Percentiles rank a stretch among this genome's conserved stretches.
These are phyloP conservation scores for Lepiota brunneoincarnata DNA, from an alignment of 768 basidiomycete genomes.

Conservation along the genomic window DNA sequence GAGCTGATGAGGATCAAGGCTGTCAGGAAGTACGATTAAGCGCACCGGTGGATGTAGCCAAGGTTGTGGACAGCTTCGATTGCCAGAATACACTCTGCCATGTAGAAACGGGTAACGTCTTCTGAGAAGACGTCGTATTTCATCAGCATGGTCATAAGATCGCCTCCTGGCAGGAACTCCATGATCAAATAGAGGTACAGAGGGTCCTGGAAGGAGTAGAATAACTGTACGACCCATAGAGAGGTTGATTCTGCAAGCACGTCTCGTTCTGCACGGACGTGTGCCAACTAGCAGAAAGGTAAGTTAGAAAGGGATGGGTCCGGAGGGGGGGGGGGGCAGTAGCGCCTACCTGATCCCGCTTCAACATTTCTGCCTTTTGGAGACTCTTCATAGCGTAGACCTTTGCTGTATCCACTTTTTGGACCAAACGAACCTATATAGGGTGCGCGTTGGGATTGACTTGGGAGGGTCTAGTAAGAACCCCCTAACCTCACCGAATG, in stretches of 20 bases:
- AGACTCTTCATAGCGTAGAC: constrained; percentile 99
- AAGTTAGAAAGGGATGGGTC: background rate
- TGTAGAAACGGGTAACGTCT: constrained; percentile 98
- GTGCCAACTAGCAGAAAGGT: constrained; percentile 67
- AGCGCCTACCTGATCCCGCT: constrained; percentile 86
- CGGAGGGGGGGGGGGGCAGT: background rate
- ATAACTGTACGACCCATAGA: constrained; percentile 95
- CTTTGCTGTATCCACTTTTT: constrained; percentile 96
- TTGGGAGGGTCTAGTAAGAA: constrained; percentile 12
- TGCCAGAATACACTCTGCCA: constrained; percentile 97
- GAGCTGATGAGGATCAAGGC: constrained; percentile 2
- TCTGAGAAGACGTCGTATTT: constrained; percentile 99
- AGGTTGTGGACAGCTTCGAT: constrained; percentile 98
- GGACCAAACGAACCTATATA: constrained; percentile 83
- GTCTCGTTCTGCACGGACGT: constrained; percentile 96
- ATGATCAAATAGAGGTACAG: constrained; percentile 97
- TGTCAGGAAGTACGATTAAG: background rate
- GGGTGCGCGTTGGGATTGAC: background rate
- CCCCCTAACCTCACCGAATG: constrained; percentile 85
- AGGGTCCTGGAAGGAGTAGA: constrained; percentile 97
- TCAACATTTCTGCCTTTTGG: constrained; percentile 98
- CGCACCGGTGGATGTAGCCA: constrained; percentile 98
- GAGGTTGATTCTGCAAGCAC: constrained; percentile 96
- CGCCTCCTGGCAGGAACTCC: constrained; percentile 85
- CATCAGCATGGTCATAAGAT: constrained; percentile 99